Evolutionary conservation across 805 yeast genomes (phyloP), one percentile per base, ranked within the genome.

Genomic region (Schwanniomyces occidentalis): DNA sequence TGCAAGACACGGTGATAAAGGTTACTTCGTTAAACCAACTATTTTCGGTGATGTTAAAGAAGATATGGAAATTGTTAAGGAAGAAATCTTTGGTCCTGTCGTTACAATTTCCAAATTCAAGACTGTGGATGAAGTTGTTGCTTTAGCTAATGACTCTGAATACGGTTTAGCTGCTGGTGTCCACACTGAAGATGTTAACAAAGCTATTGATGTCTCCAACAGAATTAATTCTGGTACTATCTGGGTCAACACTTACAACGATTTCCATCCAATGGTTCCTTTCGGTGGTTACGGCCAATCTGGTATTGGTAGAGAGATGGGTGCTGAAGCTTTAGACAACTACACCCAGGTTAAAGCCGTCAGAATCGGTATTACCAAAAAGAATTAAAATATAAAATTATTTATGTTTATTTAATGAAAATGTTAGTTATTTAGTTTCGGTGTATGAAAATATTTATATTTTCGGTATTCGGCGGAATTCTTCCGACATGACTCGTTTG

Each of bases 1-100:
- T 69, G 78, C 76, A 54, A 78, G 82, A 65, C 53, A 69, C 31
- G 88, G 85, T 49, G 65, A 65, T 52, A 82, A 80, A 63, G 91
- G 90, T 51, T 82, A 63, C 69, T 84, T 76, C 49, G 55, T 84
- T 44, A 73, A 73, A 58, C 96, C 97, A 61, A 89, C 97, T 25
- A 75, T 90, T 52, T 86, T 89, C 58, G 82, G 85, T 46, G 88
- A 85, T 55, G 95, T 87, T 45, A 71, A 71, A 15, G 84, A 81
- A 58, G 70, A 79, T 56, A 80, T 79, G 82, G 69, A 72, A 48
- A 80, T 90, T 59, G 88, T 85, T 49, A 76, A 73, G 61, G 96
- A 89, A 61, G 97, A 89, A 74, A 86, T 89, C 59, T 89, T 90
- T 52, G 98, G 98, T 38, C 98, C 98, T 24, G 93, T 90, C 39